Conservation (phyloP, 768 basidiomycete genomes). For the Serendipita sp. region DNA sequence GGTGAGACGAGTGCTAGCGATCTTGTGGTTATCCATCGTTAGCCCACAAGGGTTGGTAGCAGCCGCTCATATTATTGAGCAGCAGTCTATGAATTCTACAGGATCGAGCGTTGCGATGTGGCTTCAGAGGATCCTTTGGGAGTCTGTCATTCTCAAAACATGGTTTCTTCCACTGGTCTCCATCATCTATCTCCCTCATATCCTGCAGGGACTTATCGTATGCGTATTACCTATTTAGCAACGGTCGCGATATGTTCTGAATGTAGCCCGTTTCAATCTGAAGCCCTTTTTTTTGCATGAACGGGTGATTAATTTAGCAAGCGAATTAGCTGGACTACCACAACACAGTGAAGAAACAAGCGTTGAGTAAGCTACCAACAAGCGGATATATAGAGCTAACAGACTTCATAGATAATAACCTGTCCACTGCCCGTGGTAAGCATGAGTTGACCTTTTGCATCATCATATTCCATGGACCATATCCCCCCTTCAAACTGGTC, state of each 20-base stretch:
- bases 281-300: no score
- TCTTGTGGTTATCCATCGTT: slow-evolving; percentile 9
- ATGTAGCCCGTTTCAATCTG: no score
- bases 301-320: no score
- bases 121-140: slow-evolving; percentile 43
- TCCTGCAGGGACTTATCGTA: slow-evolving; percentile 50
- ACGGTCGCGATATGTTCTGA: no score
- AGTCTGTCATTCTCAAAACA: slow-evolving; percentile 64
- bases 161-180: slow-evolving; percentile 79
- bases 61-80: not conserved
- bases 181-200: slow-evolving; percentile 59
- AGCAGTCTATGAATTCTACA: slow-evolving; percentile 22
- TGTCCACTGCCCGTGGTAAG: not conserved
- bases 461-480: not conserved
- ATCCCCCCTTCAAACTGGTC: no score
- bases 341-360: no score
- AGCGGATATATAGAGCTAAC: no score
- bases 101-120: slow-evolving; percentile 38
- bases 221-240: slow-evolving; percentile 7
- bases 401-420: not conserved
- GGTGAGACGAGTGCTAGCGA: not conserved
- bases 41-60: slow-evolving; percentile 12
- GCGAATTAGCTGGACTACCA: no score
- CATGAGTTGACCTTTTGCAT: not conserved
- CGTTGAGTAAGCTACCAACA: no score